Evolutionary conservation across 352 stramenopile genomes (phyloP), one percentile per base, ranked within the genome.

Genomic region (Aphanomyces stellatus): DNA sequence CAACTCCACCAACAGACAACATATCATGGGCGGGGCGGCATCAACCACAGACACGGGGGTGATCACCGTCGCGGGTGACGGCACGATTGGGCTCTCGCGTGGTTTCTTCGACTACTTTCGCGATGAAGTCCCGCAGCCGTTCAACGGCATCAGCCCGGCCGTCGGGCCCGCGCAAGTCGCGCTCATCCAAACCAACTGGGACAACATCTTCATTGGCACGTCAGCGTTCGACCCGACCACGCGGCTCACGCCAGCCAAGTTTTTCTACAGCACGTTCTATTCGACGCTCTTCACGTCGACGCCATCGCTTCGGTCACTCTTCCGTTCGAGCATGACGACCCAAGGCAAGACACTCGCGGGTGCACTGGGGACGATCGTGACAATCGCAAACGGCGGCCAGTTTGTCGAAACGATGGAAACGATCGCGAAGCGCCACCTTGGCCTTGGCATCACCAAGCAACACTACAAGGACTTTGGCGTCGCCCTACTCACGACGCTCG

Each of bases 261-360:
- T 64, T 35, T 64, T 64, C 30, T 49, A 64, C 30, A 46, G 25
- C 15, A 64, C 56, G 22, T 64, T 64, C 56, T 64, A 64, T 30
- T 51, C 31, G 25, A 17, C 51, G 19, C 27, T 64, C 25, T 64
- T 64, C 30, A 35, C 40, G 4, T 24, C 27, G 15, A 15, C 35
- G 6, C 56, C 56, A 0, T 37, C 56, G 5, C 24, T 49, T 1
- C 56, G 56, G 10, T 22, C 30, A 4, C 53, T 64, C 19, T 64
- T 64, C 25, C 56, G 56, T 17, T 64, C 56, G 28, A 31, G 25
- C 30, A 64, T 64, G 56, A 64, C 30, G 4, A 30, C 51, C 22
- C 56, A 64, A 64, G 56, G 56, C 35, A 64, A 64, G 56, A 35
- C 25, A 10, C 28, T 64, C 25, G 56, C 56, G 24, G 30, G 31